These are phyloP conservation scores for Beauveria medogensis DNA, from an alignment of 2,329 filamentous ascomycete species.

Conservation along the genomic window DNA sequence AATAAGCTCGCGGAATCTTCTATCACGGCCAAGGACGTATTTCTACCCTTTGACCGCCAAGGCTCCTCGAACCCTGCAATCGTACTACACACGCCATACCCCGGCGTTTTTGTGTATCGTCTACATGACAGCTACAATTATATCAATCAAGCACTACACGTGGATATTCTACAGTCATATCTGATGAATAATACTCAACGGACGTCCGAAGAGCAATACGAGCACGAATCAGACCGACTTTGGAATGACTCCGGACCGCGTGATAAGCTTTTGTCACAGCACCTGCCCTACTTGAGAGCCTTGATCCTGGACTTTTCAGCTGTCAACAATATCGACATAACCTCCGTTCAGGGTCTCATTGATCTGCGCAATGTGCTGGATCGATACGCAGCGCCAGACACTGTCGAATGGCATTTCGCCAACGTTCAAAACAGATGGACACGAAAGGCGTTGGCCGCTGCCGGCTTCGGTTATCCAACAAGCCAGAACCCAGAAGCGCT, in stretches of 20 bases:
- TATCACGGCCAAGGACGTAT: constrained; percentile 16
- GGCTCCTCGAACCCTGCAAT: constrained; percentile 39
- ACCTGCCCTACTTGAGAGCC: constrained; percentile 41
- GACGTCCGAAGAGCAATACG: constrained; percentile 29
- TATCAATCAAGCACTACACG: constrained; percentile 40
- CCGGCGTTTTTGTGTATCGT: constrained; percentile 44
- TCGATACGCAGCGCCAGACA: constrained; percentile 39
- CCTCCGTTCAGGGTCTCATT: constrained; percentile 47
- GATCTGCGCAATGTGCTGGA: constrained; percentile 48
- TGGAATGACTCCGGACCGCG: constrained; percentile 46
- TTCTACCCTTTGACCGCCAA: constrained; percentile 31
- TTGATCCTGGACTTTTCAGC: constrained; percentile 50
- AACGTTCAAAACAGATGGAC: constrained; percentile 49
- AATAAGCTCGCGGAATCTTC: not conserved
- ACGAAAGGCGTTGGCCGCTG: constrained; percentile 44
- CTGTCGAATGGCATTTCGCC: constrained; percentile 47
- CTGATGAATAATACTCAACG: constrained; percentile 33
- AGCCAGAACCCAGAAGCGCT: constrained; percentile 20
- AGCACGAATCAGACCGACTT: constrained; percentile 35
- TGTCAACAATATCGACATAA: constrained; percentile 50
- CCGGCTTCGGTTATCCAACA: constrained; percentile 45
- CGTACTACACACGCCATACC: constrained; percentile 33
- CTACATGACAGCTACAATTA: constrained; percentile 46
- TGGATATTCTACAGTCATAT: constrained; percentile 32
- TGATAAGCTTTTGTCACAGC: constrained; percentile 18